phyloP scores from a whole-genome alignment of 768 basidiomycete species.

The Coprinellus micaceus region DNA sequence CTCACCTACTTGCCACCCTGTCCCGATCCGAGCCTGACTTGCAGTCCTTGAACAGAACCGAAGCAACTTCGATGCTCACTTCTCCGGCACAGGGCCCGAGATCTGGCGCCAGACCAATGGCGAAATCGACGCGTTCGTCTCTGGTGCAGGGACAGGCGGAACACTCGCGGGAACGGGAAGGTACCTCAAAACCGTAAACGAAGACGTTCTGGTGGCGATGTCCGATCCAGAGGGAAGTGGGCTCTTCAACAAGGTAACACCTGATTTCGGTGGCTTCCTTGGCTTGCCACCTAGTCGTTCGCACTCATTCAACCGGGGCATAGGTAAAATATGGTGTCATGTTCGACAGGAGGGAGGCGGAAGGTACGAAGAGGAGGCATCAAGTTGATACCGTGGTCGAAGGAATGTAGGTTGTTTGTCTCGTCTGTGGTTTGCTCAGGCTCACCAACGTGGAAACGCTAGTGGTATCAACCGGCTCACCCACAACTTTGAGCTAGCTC shows the following conservation, averaged over 20 bases:
- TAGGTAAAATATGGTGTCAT: conserved; percentile 90
- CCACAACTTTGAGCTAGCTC: conserved; percentile 80
- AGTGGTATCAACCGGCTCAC: conserved; percentile 95
- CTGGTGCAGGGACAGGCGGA: conserved; percentile 95
- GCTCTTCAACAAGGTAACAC: conserved; percentile 80
- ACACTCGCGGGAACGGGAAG: conserved; percentile 84
- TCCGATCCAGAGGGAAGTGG: conserved; percentile 95
- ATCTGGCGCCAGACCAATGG: conserved; percentile 93
- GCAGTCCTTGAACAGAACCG: conserved; percentile 51
- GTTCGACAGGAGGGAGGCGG: conserved; percentile 89
- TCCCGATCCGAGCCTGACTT: background rate
- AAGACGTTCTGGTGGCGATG: conserved; percentile 65
- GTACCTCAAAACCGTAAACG: conserved; percentile 74
- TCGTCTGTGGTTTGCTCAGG: too few species aligned
- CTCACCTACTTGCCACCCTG: background rate
- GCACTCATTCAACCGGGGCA: background rate
- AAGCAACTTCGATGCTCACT: conserved; percentile 90
- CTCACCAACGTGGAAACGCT: too few species aligned
- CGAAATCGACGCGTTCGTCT: conserved; percentile 76
- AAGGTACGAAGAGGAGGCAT: conserved; percentile 89
- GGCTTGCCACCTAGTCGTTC: background rate
- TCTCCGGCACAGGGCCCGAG: conserved; percentile 87
- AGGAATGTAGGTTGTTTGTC: conserved; percentile 64
- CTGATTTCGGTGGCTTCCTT: background rate
- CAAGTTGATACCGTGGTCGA: conserved; percentile 97